Evolutionary conservation across 2,329 filamentous ascomycete genomes (phyloP).

Genomic region (Fusarium aywerte): DNA sequence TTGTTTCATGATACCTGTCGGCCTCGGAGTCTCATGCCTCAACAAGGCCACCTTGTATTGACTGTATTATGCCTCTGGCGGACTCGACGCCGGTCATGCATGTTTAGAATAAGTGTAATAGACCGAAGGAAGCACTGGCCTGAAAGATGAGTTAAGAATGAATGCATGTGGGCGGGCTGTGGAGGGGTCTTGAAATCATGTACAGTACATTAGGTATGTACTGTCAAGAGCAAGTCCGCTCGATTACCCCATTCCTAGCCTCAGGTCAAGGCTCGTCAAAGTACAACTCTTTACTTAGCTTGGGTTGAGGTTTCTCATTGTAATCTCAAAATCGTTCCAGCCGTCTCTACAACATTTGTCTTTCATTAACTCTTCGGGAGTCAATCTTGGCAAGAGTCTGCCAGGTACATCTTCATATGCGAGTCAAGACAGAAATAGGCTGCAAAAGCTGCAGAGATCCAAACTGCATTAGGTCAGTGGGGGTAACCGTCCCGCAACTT

Average conservation of each 20-base stretch:
- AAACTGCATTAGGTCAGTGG: slow-evolving; percentile 21
- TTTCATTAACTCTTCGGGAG: background rate
- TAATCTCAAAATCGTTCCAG: background rate
- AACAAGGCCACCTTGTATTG: background rate
- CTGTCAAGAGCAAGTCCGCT: slow-evolving; percentile 32
- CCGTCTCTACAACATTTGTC: background rate
- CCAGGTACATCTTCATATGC: slow-evolving; percentile 1
- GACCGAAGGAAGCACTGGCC: slow-evolving; percentile 25
- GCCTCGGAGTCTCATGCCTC: slow-evolving; percentile 12
- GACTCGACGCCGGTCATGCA: slow-evolving; percentile 16
- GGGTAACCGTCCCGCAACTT: slow-evolving; percentile 12
- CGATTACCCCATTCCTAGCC: slow-evolving; percentile 33
- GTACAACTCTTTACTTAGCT: slow-evolving; percentile 8
- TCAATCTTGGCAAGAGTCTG: background rate
- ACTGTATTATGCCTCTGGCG: background rate
- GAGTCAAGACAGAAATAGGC: slow-evolving; percentile 24
- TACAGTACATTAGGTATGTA: slow-evolving; percentile 9
- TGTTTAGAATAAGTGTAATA: slow-evolving; percentile 10
- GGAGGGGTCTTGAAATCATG: slow-evolving; percentile 31
- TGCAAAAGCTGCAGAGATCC: slow-evolving; percentile 15
- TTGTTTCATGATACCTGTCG: slow-evolving; percentile 23
- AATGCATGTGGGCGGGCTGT: slow-evolving; percentile 30
- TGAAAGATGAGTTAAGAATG: slow-evolving; percentile 41
- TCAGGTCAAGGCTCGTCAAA: slow-evolving; percentile 14
- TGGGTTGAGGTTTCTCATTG: slow-evolving; percentile 1